A percentile compares a stretch with the other conserved stretches of the same genome.
phyloP scores from a whole-genome alignment of 768 basidiomycete species.

The Clavaria fumosa region DNA sequence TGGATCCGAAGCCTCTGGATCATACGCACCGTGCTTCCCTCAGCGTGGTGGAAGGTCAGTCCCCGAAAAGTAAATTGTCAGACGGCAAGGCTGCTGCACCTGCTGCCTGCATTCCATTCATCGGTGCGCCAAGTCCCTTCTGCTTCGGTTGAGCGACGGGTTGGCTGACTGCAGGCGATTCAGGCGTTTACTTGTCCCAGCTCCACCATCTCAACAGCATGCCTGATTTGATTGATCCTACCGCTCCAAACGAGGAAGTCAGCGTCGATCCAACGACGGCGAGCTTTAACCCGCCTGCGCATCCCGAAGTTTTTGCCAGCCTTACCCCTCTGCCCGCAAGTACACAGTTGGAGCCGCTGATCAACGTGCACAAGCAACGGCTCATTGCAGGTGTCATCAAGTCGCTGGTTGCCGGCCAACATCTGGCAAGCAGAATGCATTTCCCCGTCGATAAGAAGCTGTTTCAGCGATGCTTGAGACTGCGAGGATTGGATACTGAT shows the following conservation, averaged over 20 bases:
- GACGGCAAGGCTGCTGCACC: slow-evolving; percentile 26
- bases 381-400: slow-evolving; percentile 71
- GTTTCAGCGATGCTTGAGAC: slow-evolving; percentile 57
- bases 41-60: slow-evolving; percentile 23
- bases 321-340: slow-evolving; percentile 55
- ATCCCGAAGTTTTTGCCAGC: slow-evolving; percentile 66
- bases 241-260: slow-evolving; percentile 54
- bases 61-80: slow-evolving; percentile 24
- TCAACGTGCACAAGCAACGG: slow-evolving; percentile 83
- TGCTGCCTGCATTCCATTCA: slow-evolving; percentile 65
- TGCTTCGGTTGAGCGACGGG: neutral
- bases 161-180: slow-evolving; percentile 1
- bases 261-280: slow-evolving; percentile 45
- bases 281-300: slow-evolving; percentile 51
- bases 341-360: slow-evolving; percentile 74
- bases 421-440: slow-evolving; percentile 59
- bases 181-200: slow-evolving; percentile 67
- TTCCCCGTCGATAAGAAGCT: slow-evolving; percentile 60
- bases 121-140: slow-evolving; percentile 34
- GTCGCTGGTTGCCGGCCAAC: slow-evolving; percentile 66
- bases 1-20: slow-evolving; percentile 49
- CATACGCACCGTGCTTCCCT: slow-evolving; percentile 35
- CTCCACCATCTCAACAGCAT: slow-evolving; percentile 47
- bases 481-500: slow-evolving; percentile 47
- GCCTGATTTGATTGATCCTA: slow-evolving; percentile 74